phyloP scores from a whole-genome alignment of 331 rosid species.

The Quercus tomentella region DNA sequence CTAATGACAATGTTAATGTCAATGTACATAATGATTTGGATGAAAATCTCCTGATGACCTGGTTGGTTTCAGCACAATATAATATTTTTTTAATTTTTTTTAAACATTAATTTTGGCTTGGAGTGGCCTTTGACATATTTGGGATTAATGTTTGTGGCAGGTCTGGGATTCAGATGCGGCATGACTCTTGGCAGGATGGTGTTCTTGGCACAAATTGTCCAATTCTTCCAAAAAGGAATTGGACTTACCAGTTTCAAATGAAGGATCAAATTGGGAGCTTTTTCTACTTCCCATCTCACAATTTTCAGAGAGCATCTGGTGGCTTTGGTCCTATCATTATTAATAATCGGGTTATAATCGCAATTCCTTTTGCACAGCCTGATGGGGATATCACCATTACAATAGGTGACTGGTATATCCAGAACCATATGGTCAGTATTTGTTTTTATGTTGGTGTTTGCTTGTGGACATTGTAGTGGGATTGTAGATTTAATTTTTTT shows the following conservation, averaged over 20 bases:
- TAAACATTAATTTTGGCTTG: background rate
- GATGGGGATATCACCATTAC: slow-evolving; percentile 64
- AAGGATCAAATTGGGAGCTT: slow-evolving; percentile 97
- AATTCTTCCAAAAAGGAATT: slow-evolving; percentile 69
- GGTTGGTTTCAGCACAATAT: slow-evolving; percentile 43
- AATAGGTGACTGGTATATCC: slow-evolving; percentile 81
- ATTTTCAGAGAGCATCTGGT: slow-evolving; percentile 89
- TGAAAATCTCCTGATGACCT: slow-evolving; percentile 69
- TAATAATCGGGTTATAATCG: slow-evolving; percentile 51
- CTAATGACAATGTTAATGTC: slow-evolving; percentile 65
- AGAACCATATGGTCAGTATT: slow-evolving; percentile 57
- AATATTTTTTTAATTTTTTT: background rate
- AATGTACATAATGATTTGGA: slow-evolving; percentile 75
- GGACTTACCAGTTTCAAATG: slow-evolving; percentile 71
- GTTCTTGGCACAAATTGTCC: slow-evolving; percentile 94
- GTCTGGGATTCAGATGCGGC: slow-evolving; percentile 86
- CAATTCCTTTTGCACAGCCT: slow-evolving; percentile 68
- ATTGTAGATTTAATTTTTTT: background rate
- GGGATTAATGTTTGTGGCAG: slow-evolving; percentile 27
- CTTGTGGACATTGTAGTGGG: background rate
- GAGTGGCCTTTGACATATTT: slow-evolving; percentile 8
- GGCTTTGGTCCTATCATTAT: slow-evolving; percentile 79
- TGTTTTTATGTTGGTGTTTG: background rate
- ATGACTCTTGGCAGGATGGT: slow-evolving; percentile 88
- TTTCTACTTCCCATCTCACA: slow-evolving; percentile 78